Evolutionary conservation across 495 filamentous ascomycete species (phyloP).

Genomic region (Zalerion maritima): DNA sequence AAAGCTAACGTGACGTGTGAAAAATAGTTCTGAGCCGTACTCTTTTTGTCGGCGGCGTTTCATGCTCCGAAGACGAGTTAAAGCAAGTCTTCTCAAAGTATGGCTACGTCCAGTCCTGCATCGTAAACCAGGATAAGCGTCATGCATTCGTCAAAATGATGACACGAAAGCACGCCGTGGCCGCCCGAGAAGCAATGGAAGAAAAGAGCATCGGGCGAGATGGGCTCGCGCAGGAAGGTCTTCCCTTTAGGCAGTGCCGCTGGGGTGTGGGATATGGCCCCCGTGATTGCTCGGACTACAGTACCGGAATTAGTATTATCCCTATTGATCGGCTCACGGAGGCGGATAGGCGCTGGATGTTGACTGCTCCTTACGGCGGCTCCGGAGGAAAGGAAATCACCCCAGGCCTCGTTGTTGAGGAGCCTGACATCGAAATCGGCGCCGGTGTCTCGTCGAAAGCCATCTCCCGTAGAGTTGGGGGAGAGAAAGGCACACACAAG

Average conservation of each 20-base stretch:
- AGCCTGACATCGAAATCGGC: conserved; percentile 97
- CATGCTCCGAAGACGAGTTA: conserved; percentile 70
- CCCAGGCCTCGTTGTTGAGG: conserved; percentile 77
- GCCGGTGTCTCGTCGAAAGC: conserved; percentile 94
- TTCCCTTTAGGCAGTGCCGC: conserved; percentile 47
- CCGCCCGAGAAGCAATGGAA: conserved; percentile 85
- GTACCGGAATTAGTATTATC: conserved; percentile 82
- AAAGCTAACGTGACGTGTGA: conserved; percentile 10
- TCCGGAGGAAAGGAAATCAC: conserved; percentile 74
- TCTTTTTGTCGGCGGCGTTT: conserved; percentile 91
- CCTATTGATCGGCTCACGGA: conserved; percentile 86
- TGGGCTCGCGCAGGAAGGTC: conserved; percentile 52
- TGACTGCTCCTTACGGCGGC: conserved; percentile 85
- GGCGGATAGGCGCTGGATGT: conserved; percentile 93
- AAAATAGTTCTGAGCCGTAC: conserved; percentile 72
- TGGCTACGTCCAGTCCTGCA: conserved; percentile 87
- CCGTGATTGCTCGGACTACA: conserved; percentile 93
- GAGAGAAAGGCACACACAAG: conserved; percentile 55
- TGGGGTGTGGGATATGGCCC: conserved; percentile 98
- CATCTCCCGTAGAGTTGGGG: conserved; percentile 70
- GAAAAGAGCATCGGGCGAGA: too few relatives aligned
- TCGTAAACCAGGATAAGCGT: conserved; percentile 92
- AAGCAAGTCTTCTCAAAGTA: conserved; percentile 61
- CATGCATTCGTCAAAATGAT: conserved; percentile 99
- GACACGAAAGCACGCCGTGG: conserved; percentile 66